Base-by-base conservation (phyloP, 768 basidiomycete species). In the Kwoniella sp. region DNA sequence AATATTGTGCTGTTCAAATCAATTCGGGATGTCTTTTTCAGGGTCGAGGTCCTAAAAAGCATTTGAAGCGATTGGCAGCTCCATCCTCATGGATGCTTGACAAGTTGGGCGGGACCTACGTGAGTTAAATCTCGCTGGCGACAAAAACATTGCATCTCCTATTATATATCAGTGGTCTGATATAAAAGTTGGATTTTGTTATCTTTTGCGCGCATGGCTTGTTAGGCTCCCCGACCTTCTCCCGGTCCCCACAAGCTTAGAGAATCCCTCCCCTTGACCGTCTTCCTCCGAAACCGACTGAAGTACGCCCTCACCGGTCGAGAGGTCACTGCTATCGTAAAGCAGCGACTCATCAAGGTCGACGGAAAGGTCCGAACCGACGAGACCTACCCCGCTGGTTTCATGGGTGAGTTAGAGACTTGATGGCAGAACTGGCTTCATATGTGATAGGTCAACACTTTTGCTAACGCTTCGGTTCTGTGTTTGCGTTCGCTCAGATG, bases 31-130 rank as follows among this genome's bases (percentile, higher is more conserved):
- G 6, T 6, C 13, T 15, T 44, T 44, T 44, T 10, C 17, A 96
- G 94, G 92, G 87, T 80, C 89, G 94, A 82, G 94, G 94, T 88
- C 94, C 94, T 69, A 96, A 91, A 89, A 96, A 96, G 84, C 94
- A 97, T 81, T 87, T 97, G 85, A 97, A 97, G 87, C 90, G 95
- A 79, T 87, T 98, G 64, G 88, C 88, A 72, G 96, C 96, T 67
- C 96, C 96, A 68, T 95, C 92, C 51, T 90, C 92, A 84, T 99
- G 96, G 96, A 97, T 99, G 94, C 86, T 99, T 69, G 92, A 98
- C 86, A 99, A 99, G 85, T 83, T 99, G 90, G 79, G 72, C 68
- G 80, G 79, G 59, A 77, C 79, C 66, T 78, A 81, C 75, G 80
- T 81, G 72, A 77, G 80, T 81, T 27, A 53, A 25, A 48, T 26